A percentile compares a stretch with the other conserved stretches of the same genome.
Conservation (phyloP, 1,284 basidiomycete species). For the Entoloma clypeatum region DNA sequence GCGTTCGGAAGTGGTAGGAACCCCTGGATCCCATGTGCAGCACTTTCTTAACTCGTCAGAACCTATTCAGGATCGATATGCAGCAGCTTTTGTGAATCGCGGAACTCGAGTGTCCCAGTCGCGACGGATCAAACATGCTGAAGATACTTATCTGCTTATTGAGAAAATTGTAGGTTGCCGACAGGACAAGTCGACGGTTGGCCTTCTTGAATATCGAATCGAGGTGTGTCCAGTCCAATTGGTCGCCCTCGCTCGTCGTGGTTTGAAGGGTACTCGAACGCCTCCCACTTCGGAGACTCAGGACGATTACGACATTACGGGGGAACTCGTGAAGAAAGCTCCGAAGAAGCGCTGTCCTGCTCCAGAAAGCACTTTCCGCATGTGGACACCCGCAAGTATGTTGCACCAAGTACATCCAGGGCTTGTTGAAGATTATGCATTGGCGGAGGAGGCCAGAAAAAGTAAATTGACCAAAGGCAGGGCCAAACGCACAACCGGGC, state of each 20-base stretch:
- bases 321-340: too few species aligned
- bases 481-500: conserved; percentile 13
- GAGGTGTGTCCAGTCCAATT: conserved; percentile 39
- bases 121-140: conserved; percentile 7
- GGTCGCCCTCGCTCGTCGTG: conserved; percentile 33
- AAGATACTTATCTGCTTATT: conserved; percentile 31
- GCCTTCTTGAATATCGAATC: conserved; percentile 40
- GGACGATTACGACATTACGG: too few species aligned
- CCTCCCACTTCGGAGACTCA: too few species aligned
- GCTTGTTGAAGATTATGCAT: conserved; percentile 29
- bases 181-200: conserved; percentile 38
- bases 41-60: conserved; percentile 27
- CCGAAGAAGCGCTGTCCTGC: conserved; percentile 26
- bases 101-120: conserved; percentile 14
- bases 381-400: conserved; percentile 44
- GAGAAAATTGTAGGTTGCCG: conserved; percentile 31
- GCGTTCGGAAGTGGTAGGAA: conserved; percentile 30
- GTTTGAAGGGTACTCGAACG: conserved; percentile 36
- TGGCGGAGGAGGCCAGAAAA: conserved; percentile 15
- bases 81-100: conserved; percentile 34
- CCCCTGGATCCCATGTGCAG: conserved; percentile 31
- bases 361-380: conserved; percentile 29
- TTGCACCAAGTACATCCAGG: conserved; percentile 43
- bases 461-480: conserved; percentile 18
- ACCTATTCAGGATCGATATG: conserved; percentile 22